Evolutionary conservation across 1,284 basidiomycete species (phyloP).

Genomic region (Rhodotorula sp.): DNA sequence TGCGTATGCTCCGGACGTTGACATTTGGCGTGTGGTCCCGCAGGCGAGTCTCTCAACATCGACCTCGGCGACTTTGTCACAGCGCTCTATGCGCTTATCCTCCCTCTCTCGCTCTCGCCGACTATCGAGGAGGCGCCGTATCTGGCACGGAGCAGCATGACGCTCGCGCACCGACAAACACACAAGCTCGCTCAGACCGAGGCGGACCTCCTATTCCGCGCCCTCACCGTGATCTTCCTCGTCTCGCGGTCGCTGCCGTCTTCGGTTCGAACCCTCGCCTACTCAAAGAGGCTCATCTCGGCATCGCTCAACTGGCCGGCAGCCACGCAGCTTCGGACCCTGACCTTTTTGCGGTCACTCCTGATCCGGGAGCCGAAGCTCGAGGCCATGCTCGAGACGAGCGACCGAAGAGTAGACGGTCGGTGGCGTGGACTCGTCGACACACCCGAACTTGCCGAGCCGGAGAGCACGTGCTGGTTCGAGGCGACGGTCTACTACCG

Average conservation of each 20-base stretch:
- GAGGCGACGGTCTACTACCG: constrained; percentile 52
- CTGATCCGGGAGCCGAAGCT: constrained; percentile 74
- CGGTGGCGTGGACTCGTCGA: constrained; percentile 36
- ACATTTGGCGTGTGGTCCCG: constrained; percentile 1
- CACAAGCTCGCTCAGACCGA: constrained; percentile 43
- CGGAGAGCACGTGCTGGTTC: constrained; percentile 41
- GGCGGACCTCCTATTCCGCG: constrained; percentile 75
- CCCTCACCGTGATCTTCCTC: constrained; percentile 73
- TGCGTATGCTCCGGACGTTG: constrained; percentile 1
- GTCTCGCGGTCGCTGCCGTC: constrained; percentile 54
- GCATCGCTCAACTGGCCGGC: constrained; percentile 78
- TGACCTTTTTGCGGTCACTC: constrained; percentile 70
- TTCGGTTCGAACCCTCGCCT: constrained; percentile 82
- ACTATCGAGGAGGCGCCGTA: constrained; percentile 52
- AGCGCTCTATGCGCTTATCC: constrained; percentile 53
- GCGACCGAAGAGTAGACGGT: constrained; percentile 60
- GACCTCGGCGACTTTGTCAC: constrained; percentile 87
- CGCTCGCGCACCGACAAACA: constrained; percentile 24
- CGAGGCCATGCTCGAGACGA: constrained; percentile 77
- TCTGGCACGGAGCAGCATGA: constrained; percentile 34
- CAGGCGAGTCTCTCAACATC: constrained; percentile 92
- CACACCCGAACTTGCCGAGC: constrained; percentile 39
- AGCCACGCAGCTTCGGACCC: constrained; percentile 60
- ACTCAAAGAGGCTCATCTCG: constrained; percentile 81
- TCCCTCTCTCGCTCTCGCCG: constrained; percentile 54